Percentiles rank a stretch among this genome's conserved stretches.
These are phyloP conservation scores for Alternaria incomplexa DNA, from an alignment of 2,329 filamentous ascomycete genomes.

Conservation along the genomic window DNA sequence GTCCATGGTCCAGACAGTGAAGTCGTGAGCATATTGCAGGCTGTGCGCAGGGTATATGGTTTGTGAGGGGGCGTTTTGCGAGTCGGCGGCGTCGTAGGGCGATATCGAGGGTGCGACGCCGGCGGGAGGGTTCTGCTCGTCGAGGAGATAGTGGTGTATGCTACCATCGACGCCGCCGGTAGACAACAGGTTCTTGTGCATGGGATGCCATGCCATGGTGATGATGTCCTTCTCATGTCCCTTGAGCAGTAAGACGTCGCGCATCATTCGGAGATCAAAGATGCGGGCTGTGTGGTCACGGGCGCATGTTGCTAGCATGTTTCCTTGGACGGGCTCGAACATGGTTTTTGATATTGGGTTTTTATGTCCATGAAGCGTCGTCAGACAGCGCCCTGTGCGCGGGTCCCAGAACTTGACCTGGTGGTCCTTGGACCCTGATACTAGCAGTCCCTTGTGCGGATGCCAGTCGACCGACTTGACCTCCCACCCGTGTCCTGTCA, in stretches of 20 bases:
- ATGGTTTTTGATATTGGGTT: conserved; percentile 93
- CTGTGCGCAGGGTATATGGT: conserved; percentile 92
- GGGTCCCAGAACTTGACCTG: conserved; percentile 98
- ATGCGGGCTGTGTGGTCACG: conserved; percentile 91
- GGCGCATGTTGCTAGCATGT: conserved; percentile 88
- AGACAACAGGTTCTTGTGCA: conserved; percentile 86
- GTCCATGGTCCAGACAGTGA: conserved; percentile 95
- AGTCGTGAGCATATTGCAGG: conserved; percentile 86
- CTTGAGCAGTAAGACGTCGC: conserved; percentile 89
- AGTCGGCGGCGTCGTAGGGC: conserved; percentile 85
- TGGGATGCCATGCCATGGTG: conserved; percentile 89
- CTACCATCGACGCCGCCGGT: conserved; percentile 91
- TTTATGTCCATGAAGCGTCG: conserved; percentile 94
- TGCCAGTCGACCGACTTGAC: conserved; percentile 98
- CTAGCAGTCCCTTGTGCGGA: conserved; percentile 88
- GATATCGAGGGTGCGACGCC: conserved; percentile 75
- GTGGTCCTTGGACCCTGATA: conserved; percentile 97
- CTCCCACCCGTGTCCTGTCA: conserved; percentile 97
- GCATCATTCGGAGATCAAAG: conserved; percentile 98
- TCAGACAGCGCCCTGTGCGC: conserved; percentile 85
- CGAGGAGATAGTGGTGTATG: conserved; percentile 91
- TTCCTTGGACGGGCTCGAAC: conserved; percentile 85
- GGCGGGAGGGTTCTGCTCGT: conserved; percentile 85
- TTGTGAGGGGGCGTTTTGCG: conserved; percentile 78
- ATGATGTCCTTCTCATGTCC: conserved; percentile 97